These are phyloP conservation scores for Prunus yedoensis DNA, from an alignment of 331 rosid species.

Conservation along the genomic window DNA sequence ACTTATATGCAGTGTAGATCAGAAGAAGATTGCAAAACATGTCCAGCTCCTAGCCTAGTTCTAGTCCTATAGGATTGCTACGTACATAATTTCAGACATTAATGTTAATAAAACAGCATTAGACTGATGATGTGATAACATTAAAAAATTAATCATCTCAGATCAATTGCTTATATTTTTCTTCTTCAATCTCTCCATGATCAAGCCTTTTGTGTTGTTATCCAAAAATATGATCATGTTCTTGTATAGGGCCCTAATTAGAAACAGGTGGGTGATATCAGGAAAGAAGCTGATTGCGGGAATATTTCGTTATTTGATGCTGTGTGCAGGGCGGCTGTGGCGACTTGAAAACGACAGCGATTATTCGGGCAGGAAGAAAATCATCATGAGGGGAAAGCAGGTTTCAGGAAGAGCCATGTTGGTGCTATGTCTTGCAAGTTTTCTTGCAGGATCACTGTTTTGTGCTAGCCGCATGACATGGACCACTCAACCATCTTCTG, in stretches of 20 bases:
- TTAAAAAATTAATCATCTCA: background rate
- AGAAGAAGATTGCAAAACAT: background rate
- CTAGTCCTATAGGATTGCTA: background rate
- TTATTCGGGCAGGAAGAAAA: background rate
- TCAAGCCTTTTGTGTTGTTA: background rate
- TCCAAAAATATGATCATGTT: slow-evolving; percentile 14
- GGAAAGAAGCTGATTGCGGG: slow-evolving; percentile 18
- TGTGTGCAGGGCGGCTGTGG: slow-evolving; percentile 11
- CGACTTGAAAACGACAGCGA: background rate
- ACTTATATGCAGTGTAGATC: background rate
- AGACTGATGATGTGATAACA: background rate
- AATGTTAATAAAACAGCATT: background rate
- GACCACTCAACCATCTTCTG: slow-evolving; percentile 29
- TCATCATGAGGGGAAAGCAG: slow-evolving; percentile 57
- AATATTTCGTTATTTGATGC: background rate
- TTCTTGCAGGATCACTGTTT: slow-evolving; percentile 69
- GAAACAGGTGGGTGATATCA: slow-evolving; percentile 11
- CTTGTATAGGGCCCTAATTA: background rate
- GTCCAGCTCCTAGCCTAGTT: background rate
- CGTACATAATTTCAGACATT: background rate
- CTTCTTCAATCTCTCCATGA: background rate
- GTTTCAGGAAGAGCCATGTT: slow-evolving; percentile 52
- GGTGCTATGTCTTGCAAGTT: slow-evolving; percentile 58
- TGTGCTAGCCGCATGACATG: slow-evolving; percentile 50
- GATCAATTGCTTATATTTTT: background rate